A percentile compares a stretch with the other conserved stretches of the same genome.
phyloP scores from a whole-genome alignment of 2,329 filamentous ascomycete genomes.

The Exserohilum turcica region DNA sequence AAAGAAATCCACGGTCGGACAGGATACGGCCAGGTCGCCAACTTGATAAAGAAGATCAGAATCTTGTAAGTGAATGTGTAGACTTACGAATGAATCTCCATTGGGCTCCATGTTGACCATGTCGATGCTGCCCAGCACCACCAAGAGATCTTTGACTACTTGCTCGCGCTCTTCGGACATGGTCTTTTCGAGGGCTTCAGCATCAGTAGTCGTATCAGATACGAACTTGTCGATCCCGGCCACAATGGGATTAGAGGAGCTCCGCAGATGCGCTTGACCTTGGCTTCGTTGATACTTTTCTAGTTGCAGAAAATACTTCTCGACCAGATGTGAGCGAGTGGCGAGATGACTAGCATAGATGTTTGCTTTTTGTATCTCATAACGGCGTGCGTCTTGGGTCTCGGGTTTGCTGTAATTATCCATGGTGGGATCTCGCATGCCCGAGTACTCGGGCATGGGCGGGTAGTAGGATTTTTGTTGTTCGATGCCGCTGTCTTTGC shows the following conservation, averaged over 20 bases:
- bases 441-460: slow-evolving; percentile 44
- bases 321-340: slow-evolving; percentile 82
- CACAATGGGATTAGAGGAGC: slow-evolving; percentile 28
- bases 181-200: slow-evolving; percentile 61
- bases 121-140: slow-evolving; percentile 75
- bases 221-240: slow-evolving; percentile 41
- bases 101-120: slow-evolving; percentile 84
- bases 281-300: slow-evolving; percentile 63
- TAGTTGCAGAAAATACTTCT: slow-evolving; percentile 80
- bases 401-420: slow-evolving; percentile 33
- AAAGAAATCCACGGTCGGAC: slow-evolving; percentile 14
- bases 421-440: slow-evolving; percentile 34
- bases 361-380: slow-evolving; percentile 90
- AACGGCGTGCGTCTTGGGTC: slow-evolving; percentile 53
- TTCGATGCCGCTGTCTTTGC: slow-evolving; percentile 33
- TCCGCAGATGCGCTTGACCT: slow-evolving; percentile 51
- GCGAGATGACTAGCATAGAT: slow-evolving; percentile 82
- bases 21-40: slow-evolving; percentile 12
- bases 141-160: slow-evolving; percentile 79
- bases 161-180: slow-evolving; percentile 78
- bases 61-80: slow-evolving; percentile 16
- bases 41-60: slow-evolving; percentile 18
- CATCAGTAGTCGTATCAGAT: slow-evolving; percentile 18
- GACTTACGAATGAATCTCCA: slow-evolving; percentile 66
- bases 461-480: slow-evolving; percentile 44